These are phyloP conservation scores for Colletotrichum aenigma DNA, from an alignment of 2,329 filamentous ascomycete species.

Conservation along the genomic window DNA sequence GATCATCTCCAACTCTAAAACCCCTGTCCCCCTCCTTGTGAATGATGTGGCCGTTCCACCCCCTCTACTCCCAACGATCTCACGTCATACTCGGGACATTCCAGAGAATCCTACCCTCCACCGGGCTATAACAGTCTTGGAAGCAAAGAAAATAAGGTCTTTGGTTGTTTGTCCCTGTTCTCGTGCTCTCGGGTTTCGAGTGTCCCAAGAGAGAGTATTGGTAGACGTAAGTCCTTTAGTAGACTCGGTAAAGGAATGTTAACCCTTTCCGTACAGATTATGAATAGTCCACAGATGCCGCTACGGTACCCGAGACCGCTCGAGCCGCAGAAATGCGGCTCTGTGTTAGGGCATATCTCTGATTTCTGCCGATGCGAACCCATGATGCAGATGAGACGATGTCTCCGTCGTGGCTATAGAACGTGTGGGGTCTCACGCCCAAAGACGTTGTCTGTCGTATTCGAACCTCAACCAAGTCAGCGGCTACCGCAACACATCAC, in stretches of 20 bases:
- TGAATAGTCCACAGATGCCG: background rate
- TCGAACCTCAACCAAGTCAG: background rate
- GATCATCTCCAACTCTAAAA: background rate
- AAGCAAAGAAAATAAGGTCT: background rate
- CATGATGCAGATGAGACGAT: background rate
- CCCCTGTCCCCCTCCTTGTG: background rate
- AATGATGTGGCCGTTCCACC: background rate
- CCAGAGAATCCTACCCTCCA: background rate
- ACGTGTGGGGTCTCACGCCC: background rate
- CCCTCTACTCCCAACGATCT: background rate
- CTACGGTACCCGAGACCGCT: background rate
- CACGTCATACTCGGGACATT: constrained; percentile 17
- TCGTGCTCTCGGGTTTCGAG: background rate
- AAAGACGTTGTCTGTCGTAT: background rate
- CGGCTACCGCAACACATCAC: background rate
- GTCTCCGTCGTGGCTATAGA: background rate
- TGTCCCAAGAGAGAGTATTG: background rate
- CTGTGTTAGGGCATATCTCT: background rate
- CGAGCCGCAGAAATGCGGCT: background rate
- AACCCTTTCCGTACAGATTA: background rate
- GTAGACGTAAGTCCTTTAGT: background rate
- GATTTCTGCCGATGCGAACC: background rate
- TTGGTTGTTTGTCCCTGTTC: background rate
- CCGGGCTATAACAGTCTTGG: background rate
- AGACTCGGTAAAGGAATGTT: background rate